phyloP scores from a whole-genome alignment of 306 rosid genomes.

The Sicyos edulis region DNA sequence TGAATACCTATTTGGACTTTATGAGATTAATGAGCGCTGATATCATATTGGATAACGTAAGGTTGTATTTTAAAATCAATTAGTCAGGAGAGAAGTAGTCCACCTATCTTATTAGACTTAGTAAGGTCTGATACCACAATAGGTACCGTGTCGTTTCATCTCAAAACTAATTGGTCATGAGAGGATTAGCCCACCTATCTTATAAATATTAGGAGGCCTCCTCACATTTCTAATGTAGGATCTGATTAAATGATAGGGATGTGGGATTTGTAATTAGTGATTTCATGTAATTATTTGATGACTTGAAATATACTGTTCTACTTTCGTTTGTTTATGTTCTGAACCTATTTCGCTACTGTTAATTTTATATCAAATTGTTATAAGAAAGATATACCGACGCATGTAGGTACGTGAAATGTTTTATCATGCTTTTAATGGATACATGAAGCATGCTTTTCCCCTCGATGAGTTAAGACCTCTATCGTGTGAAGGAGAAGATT shows the following conservation, averaged over 20 bases:
- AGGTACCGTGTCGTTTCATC: too few species aligned
- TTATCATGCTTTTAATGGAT: slow-evolving; percentile 92
- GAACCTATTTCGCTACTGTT: background rate
- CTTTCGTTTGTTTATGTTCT: background rate
- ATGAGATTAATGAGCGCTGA: too few species aligned
- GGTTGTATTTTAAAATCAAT: too few species aligned
- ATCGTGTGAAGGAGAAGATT: slow-evolving; percentile 77
- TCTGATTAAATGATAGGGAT: background rate
- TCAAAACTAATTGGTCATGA: too few species aligned
- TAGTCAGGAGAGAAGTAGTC: too few species aligned
- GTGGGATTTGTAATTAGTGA: background rate
- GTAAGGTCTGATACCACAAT: too few species aligned
- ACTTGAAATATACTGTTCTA: background rate
- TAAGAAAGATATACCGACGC: background rate
- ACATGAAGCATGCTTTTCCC: slow-evolving; percentile 89
- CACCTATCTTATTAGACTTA: too few species aligned
- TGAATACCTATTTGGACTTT: too few species aligned
- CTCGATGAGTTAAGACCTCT: slow-evolving; percentile 79
- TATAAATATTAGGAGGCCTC: too few species aligned
- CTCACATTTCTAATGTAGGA: too few species aligned
- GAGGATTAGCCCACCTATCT: too few species aligned
- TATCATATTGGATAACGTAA: too few species aligned
- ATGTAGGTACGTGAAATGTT: slow-evolving; percentile 71
- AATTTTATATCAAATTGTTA: background rate
- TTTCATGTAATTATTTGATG: background rate